Evolutionary conservation across 495 filamentous ascomycete genomes (phyloP), one percentile per base, ranked within the genome.

Genomic region (Pseudevernia furfuracea): DNA sequence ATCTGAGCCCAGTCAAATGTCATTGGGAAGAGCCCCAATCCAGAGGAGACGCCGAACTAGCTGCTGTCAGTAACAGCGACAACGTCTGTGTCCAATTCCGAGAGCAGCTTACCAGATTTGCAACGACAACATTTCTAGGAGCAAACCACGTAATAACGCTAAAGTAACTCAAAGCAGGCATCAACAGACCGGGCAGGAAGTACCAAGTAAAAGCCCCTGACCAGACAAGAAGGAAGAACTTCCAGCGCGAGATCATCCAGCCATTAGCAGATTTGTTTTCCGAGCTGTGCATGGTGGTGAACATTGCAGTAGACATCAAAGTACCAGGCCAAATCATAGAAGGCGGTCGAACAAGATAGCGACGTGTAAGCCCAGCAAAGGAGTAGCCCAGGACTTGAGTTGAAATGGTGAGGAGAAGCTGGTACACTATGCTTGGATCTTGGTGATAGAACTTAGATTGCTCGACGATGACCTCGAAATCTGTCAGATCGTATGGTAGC

Each of bases 1-100:
- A 96, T 86, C 75, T 96, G 92, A 0, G 89, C 85, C 92, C 92
- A 96, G 75, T 96, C 92, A 66, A 96, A 96, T 0, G 92, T 96
- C 69, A 96, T 69, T 6, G 92, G 85, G 59, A 94, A 93, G 65
- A 96, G 79, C 4, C 91, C 91, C 48, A 96, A 78, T 30, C 91
- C 91, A 4, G 91, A 92, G n/a, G 84, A 77, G 39, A 92, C 87
- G 6, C 91, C 91, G 67, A 95, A 94, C 67, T 81, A 60, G 17
- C n/a, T 43, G 67, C 21, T 28, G 60, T 69, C 41, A 58, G 60
- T 63, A 39, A 38, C 41, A 23, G 23, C 25, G 23, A 49, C n/a
- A 14, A 21, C 17, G 15, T 7, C 25, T 19, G 4, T 58, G 15
- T 41, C 34, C 53, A 32, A 61, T 58, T 14, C n/a, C 5, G 8